Percentiles rank a stretch among this genome's conserved stretches.
These are phyloP conservation scores for Moesziomyces antarcticus DNA, from an alignment of 1,284 basidiomycete species.

Conservation along the genomic window DNA sequence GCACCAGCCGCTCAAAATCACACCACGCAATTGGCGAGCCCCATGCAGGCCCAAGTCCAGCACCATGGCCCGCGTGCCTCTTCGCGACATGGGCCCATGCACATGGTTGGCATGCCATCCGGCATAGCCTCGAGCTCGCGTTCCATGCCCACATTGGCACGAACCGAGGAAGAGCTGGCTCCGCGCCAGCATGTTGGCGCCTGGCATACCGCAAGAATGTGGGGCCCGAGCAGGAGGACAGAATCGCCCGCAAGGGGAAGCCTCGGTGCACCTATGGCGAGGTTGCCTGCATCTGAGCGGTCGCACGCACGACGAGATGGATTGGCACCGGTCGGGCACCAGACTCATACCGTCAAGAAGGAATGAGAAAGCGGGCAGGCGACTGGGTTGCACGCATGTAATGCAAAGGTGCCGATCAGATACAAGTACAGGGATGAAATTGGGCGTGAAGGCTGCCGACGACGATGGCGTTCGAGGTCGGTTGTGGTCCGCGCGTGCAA, in stretches of 20 bases:
- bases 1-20: neutral
- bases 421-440: neutral
- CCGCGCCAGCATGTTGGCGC: neutral
- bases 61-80: neutral
- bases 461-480: too few species aligned
- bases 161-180: constrained; percentile 4
- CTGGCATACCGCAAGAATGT: neutral
- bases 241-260: neutral
- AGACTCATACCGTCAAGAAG: neutral
- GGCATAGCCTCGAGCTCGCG: neutral
- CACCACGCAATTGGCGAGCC: neutral
- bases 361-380: neutral
- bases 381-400: neutral
- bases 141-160: constrained; percentile 1
- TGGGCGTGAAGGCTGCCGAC: neutral
- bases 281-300: neutral
- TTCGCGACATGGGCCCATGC: neutral
- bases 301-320: neutral
- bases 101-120: neutral
- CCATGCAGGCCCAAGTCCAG: neutral
- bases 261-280: neutral
- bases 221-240: neutral
- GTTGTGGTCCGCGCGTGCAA: too few species aligned
- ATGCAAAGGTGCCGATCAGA: neutral
- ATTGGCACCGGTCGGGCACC: neutral